These are phyloP conservation scores for Sugiyamaella castrensis DNA, from an alignment of 1,139 yeast species.

Conservation along the genomic window DNA sequence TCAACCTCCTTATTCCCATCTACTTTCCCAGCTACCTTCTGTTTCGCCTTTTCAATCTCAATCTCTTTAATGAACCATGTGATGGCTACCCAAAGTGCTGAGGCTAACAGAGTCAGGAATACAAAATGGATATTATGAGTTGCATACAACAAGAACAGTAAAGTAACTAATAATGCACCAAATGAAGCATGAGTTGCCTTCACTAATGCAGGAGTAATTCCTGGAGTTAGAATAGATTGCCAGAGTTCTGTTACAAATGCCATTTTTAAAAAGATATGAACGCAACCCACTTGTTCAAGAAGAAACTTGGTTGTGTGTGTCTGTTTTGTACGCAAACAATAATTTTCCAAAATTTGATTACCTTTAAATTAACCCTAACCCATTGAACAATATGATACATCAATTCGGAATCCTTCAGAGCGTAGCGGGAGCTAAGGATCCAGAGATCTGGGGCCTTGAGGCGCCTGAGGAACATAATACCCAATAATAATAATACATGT, in stretches of 20 bases:
- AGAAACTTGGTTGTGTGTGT: neutral
- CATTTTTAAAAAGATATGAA: neutral
- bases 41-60: slow-evolving; percentile 45
- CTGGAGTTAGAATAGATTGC: slow-evolving; percentile 93
- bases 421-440: no score
- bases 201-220: slow-evolving; percentile 82
- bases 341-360: no score
- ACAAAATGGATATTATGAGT: slow-evolving; percentile 75
- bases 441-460: no score
- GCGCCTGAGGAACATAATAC: no score
- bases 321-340: no score
- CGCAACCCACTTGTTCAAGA: neutral
- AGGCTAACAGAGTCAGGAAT: slow-evolving; percentile 66
- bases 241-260: slow-evolving; percentile 60
- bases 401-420: no score
- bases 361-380: no score
- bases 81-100: slow-evolving; percentile 70
- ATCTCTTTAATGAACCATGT: slow-evolving; percentile 86
- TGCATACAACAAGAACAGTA: slow-evolving; percentile 56
- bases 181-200: slow-evolving; percentile 77
- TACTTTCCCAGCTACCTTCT: slow-evolving; percentile 9
- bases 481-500: no score
- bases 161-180: slow-evolving; percentile 49
- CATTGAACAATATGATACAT: no score
- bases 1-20: slow-evolving; percentile 1